Conservation (phyloP, 140 eudicot genomes). For the Stevia rebaudiana region DNA sequence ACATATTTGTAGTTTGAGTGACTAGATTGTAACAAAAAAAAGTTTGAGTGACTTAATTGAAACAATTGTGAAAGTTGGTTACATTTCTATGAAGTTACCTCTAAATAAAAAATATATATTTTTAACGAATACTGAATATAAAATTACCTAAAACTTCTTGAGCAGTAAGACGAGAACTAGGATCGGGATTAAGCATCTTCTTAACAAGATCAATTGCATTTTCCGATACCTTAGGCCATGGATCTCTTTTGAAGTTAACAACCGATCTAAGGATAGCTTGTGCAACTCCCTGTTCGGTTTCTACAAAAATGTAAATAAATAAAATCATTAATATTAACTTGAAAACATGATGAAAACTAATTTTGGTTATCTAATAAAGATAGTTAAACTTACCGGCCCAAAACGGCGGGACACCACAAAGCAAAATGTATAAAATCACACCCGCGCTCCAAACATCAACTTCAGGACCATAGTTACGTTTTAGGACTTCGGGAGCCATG, state of each 20-base stretch:
- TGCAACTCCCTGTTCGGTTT: conserved; percentile 52
- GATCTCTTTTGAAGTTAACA: conserved; percentile 40
- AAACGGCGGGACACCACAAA: conserved; percentile 54
- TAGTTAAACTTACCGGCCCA: conserved; percentile 43
- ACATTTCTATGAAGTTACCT: no score
- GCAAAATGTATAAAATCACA: conserved; percentile 44
- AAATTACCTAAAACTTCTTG: conserved; percentile 42
- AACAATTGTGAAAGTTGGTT: no score
- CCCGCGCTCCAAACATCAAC: conserved; percentile 55
- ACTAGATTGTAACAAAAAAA: no score
- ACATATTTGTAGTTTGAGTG: no score
- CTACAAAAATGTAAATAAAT: conserved; percentile 21
- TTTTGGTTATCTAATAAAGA: not conserved
- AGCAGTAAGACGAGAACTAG: conserved; percentile 40
- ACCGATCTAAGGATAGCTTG: conserved; percentile 35
- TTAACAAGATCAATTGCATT: conserved; percentile 46
- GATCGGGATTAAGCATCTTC: conserved; percentile 52
- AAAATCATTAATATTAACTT: not conserved
- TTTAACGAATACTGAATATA: not conserved
- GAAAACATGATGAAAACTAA: not conserved
- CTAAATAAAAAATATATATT: not conserved
- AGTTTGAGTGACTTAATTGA: no score
- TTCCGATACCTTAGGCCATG: conserved; percentile 46
- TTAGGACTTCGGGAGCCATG: conserved; percentile 55
- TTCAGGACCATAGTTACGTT: conserved; percentile 51